Evolutionary conservation across 306 rosid genomes (phyloP).

Genomic region (Rosa persica): DNA sequence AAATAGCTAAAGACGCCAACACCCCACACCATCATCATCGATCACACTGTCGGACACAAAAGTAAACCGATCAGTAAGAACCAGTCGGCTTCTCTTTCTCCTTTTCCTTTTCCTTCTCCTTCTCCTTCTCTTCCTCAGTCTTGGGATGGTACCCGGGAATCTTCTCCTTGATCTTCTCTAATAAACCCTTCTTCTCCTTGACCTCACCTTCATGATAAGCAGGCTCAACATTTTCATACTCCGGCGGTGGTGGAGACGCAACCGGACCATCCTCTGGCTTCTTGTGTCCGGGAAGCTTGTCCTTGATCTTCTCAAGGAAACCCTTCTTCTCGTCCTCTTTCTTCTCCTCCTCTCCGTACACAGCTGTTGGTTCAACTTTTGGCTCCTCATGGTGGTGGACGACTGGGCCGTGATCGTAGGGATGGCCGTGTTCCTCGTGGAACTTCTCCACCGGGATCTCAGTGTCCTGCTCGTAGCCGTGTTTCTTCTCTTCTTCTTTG

Average conservation of each 20-base stretch:
- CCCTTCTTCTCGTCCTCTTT: slow-evolving; percentile 72
- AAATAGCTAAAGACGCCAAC: neutral
- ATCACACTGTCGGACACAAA: neutral
- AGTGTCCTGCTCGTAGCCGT: slow-evolving; percentile 32
- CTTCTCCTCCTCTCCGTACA: slow-evolving; percentile 11
- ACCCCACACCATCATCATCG: slow-evolving; percentile 25
- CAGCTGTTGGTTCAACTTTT: neutral
- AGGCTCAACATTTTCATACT: slow-evolving; percentile 1
- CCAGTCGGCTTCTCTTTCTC: slow-evolving; percentile 19
- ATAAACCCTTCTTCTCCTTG: slow-evolving; percentile 79
- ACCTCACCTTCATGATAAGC: slow-evolving; percentile 37
- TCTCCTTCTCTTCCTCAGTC: slow-evolving; percentile 39
- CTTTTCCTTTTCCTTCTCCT: slow-evolving; percentile 29
- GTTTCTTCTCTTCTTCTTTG: slow-evolving; percentile 22
- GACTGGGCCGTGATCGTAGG: slow-evolving; percentile 1
- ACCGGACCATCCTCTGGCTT: slow-evolving; percentile 52
- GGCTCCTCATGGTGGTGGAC: neutral
- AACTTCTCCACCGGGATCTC: slow-evolving; percentile 52
- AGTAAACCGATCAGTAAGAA: neutral
- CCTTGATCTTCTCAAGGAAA: slow-evolving; percentile 74
- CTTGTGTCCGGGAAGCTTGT: slow-evolving; percentile 76
- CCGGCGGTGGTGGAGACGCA: neutral
- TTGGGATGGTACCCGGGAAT: slow-evolving; percentile 71
- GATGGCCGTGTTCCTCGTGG: slow-evolving; percentile 27
- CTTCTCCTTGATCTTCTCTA: slow-evolving; percentile 84